Base-by-base conservation (phyloP, 495 filamentous ascomycete genomes). In the Sporormia fimetaria region DNA sequence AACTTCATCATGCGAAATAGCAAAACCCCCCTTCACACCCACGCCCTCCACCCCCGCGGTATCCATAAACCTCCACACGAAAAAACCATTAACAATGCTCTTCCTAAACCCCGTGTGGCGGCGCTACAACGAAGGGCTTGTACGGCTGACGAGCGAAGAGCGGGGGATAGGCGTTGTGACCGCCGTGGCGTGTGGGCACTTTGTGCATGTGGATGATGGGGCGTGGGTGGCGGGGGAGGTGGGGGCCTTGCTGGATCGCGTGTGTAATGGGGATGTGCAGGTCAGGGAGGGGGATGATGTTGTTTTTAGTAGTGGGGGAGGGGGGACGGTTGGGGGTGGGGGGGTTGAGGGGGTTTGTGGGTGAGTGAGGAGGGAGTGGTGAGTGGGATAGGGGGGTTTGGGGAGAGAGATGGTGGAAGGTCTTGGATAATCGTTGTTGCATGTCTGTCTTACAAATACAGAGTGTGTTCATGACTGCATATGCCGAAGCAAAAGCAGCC, bases 141-240 rank as follows among this genome's bases (percentile, higher is more conserved):
- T 53, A 3, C 55, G 54, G 17, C 61, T 80, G 15, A 72, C 68
- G 0, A 56, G 57, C 10, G 35, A 39, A 4, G 59, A 58, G 17
- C 59, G 52, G 27, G 62, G 56, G 34, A 57, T 57, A 3, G 67
- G 71, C 1, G 67, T 71, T 4, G 47, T 76, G 9, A 64, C 68
- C 32, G 75, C 75, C 0, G 59, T 61, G 9, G 60, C 60, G 0
- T 73, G 73, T 28, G 74, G 75, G 0, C 74, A 80, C 52, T 80
- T 80, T 49, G 65, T 80, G 22, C 75, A 79, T 49, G 70, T 55
- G 47, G 75, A 80, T 47, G 66, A 72, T 40, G 75, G 75, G 14
- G 53, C 31, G n/a, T 65, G 77, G 49, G 76, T 80, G 11, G 66
- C 64, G 0, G 52, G 49, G 23, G 65, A 75, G 48, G 52, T 70